Evolutionary conservation across 2,329 filamentous ascomycete species (phyloP).

Genomic region (Trichophyton mentagrophytes): DNA sequence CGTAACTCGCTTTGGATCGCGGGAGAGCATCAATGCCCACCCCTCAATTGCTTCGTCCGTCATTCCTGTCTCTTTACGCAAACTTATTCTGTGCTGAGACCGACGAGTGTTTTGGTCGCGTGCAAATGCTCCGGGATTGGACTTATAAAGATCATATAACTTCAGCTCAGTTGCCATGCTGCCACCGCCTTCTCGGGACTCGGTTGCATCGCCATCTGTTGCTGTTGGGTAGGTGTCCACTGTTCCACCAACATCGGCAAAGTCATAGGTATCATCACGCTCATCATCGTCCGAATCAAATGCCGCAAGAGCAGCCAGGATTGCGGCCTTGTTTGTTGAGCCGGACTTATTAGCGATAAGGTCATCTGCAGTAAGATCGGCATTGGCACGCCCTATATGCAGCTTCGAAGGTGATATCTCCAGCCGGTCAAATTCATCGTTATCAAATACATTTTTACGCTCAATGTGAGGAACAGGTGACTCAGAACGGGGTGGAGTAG

Average conservation of each 20-base stretch:
- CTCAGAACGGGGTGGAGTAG: slow-evolving; percentile 26
- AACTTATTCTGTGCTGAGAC: slow-evolving; percentile 45
- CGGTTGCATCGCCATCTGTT: slow-evolving; percentile 43
- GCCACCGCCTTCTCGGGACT: slow-evolving; percentile 26
- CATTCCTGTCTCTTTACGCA: slow-evolving; percentile 72
- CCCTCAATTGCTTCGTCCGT: slow-evolving; percentile 90
- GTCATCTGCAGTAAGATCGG: slow-evolving; percentile 55
- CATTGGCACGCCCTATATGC: slow-evolving; percentile 60
- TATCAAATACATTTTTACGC: slow-evolving; percentile 64
- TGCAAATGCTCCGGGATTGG: slow-evolving; percentile 52
- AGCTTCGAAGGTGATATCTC: slow-evolving; percentile 53
- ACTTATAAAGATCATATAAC: slow-evolving; percentile 60
- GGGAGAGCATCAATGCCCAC: slow-evolving; percentile 74
- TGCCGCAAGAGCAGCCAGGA: slow-evolving; percentile 71
- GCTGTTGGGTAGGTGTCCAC: slow-evolving; percentile 46
- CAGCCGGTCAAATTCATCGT: slow-evolving; percentile 66
- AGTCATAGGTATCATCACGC: slow-evolving; percentile 91
- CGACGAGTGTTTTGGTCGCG: slow-evolving; percentile 59
- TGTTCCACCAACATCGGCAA: slow-evolving; percentile 78
- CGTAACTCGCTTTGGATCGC: slow-evolving; percentile 56
- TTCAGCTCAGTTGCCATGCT: slow-evolving; percentile 43
- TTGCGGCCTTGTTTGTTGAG: slow-evolving; percentile 67
- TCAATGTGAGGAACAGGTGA: slow-evolving; percentile 23
- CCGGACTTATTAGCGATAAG: slow-evolving; percentile 52
- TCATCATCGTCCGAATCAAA: slow-evolving; percentile 96